Evolutionary conservation across 441 rosid genomes (phyloP), one percentile per base, ranked within the genome.

Genomic region (Syzygium malaccense): DNA sequence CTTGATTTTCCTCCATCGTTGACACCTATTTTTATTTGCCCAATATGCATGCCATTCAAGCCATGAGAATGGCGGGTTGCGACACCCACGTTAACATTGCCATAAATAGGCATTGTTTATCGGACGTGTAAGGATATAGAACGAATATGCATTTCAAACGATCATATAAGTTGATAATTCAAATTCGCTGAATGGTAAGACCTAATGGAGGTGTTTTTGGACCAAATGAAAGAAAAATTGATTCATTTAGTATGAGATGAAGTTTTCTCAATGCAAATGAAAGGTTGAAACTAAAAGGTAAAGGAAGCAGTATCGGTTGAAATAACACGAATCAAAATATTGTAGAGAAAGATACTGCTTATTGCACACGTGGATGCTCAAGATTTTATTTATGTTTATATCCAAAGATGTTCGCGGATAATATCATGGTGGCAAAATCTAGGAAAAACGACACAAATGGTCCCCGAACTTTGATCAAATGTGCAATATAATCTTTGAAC

Each of bases 321-420:
- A n/a, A n/a, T n/a, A n/a, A n/a, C n/a, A 1, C 1, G 0, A 19
- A 19, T 71, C 49, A 5, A 71, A 6, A 71, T 0, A 37, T 37
- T 3, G 37, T 20, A 0, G 2, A 4, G 4, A 20, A 6, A 71
- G 11, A 71, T 37, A 20, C 1, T 11, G 9, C 37, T 37, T 6
- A 1, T 20, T 71, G 26, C 28, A 37, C 4, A 11, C 8, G 13
- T 1, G 0, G 1, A 37, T 37, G 48, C 80, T 10, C 0, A 3
- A 11, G 20, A 37, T 20, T 37, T 33, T 13, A 6, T 23, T 2
- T 23, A 3, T 20, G 37, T 71, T 11, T 3, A 0, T 17, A 2
- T 20, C 83, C 51, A 41, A 12, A 37, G 51, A 23, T 41, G 51
- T 2, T 75, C n/a, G 0, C 5, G 0, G 17, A 71, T 20, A 25